Percentiles rank a stretch among this genome's conserved stretches.
Conservation (phyloP, 2,329 filamentous ascomycete species). For the Aquanectria penicillioides region DNA sequence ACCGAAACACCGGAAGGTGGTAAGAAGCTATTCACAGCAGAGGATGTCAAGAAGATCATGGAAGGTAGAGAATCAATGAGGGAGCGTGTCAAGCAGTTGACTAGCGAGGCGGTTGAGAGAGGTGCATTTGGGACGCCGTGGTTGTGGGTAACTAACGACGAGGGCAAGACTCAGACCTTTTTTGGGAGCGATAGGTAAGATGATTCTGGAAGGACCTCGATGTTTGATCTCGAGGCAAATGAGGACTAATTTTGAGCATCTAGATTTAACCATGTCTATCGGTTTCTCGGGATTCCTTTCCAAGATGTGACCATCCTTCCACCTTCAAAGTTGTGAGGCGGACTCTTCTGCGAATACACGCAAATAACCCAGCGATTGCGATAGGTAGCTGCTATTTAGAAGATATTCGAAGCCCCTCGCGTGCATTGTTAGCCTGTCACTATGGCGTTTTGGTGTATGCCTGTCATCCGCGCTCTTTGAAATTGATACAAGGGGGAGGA, state of each 20-base stretch:
- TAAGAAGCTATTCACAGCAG: conserved; percentile 55
- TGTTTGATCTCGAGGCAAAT: neutral
- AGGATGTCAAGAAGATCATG: conserved; percentile 67
- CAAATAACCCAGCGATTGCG: too few relatives aligned
- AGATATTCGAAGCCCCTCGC: too few relatives aligned
- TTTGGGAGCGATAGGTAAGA: conserved; percentile 77
- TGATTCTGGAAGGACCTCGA: neutral
- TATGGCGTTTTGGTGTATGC: too few relatives aligned
- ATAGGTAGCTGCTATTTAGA: too few relatives aligned
- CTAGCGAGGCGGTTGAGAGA: conserved; percentile 67
- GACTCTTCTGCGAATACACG: too few relatives aligned
- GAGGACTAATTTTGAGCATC: neutral
- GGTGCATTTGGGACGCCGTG: conserved; percentile 84
- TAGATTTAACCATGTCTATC: conserved; percentile 77
- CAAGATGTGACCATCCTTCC: conserved; percentile 57
- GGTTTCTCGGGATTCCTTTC: conserved; percentile 70
- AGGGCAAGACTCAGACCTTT: conserved; percentile 72
- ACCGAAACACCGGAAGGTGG: conserved; percentile 40
- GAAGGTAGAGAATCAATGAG: conserved; percentile 59
- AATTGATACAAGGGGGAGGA: too few relatives aligned
- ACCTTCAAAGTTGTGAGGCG: conserved; percentile 49
- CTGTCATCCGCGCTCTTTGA: too few relatives aligned
- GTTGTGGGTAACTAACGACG: conserved; percentile 71
- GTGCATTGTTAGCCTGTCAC: too few relatives aligned
- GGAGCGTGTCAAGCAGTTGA: conserved; percentile 62